Evolutionary conservation across 2,329 filamentous ascomycete species (phyloP).

Genomic region (Xylariaceae sp.): DNA sequence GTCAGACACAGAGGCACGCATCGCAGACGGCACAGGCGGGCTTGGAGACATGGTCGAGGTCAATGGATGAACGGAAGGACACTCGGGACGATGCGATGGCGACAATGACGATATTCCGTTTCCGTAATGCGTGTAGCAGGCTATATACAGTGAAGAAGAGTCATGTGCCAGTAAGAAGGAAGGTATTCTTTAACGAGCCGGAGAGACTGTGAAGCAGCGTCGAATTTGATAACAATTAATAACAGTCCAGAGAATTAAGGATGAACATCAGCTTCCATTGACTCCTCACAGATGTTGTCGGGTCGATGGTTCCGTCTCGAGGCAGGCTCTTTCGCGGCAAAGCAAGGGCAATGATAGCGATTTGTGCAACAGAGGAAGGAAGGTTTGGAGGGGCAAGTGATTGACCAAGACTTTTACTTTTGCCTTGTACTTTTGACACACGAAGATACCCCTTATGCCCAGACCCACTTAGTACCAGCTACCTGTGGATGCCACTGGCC

Average conservation of each 20-base stretch:
- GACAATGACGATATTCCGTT: neutral
- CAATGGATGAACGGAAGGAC: no score
- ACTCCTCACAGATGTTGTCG: neutral
- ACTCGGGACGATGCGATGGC: neutral
- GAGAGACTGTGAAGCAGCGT: no score
- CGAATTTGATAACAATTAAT: no score
- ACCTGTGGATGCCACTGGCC: neutral
- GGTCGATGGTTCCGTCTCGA: neutral
- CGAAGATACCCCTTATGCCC: neutral
- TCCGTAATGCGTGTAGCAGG: no score
- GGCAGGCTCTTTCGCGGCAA: neutral
- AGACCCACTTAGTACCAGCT: neutral
- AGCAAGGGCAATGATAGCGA: neutral
- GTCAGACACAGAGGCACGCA: slow-evolving; percentile 5
- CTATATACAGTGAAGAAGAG: no score
- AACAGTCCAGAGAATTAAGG: no score
- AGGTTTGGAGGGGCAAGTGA: neutral
- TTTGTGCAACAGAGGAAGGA: neutral
- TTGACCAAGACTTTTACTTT: neutral
- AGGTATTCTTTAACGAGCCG: no score
- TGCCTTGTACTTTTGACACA: no score
- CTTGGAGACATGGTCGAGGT: neutral
- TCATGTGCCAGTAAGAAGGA: no score
- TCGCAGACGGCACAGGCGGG: slow-evolving; percentile 3
- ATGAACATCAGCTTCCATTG: no score